A percentile compares a stretch with the other conserved stretches of the same genome.
Evolutionary conservation across 2,329 filamentous ascomycete genomes (phyloP).

Genomic region (Leptographium procerum): DNA sequence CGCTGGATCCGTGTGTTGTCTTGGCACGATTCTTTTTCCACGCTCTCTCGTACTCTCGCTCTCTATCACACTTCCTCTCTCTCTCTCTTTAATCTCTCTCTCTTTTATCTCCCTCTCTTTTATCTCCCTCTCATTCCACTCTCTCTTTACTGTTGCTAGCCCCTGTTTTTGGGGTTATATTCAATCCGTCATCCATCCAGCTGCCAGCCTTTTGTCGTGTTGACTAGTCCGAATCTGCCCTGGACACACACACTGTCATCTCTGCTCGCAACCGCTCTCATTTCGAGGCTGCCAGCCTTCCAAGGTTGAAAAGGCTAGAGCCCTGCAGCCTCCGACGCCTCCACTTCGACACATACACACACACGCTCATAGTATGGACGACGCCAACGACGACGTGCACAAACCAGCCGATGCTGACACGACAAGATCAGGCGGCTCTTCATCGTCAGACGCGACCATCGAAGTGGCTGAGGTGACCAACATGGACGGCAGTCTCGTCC

Average conservation of each 20-base stretch:
- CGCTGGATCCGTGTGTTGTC: too few species aligned
- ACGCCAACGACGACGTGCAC: not conserved
- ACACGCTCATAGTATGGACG: not conserved
- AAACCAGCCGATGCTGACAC: not conserved
- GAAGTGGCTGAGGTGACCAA: not conserved
- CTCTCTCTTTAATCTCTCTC: not conserved
- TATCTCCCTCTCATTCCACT: not conserved
- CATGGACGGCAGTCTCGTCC: conserved; percentile 17
- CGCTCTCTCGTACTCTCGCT: not conserved
- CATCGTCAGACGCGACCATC: conserved; percentile 9
- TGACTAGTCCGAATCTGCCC: too few species aligned
- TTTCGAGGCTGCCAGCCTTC: not conserved
- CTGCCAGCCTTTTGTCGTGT: too few species aligned
- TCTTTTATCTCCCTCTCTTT: not conserved
- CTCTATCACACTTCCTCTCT: conserved; percentile 1
- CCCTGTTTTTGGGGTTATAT: too few species aligned
- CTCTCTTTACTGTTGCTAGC: not conserved
- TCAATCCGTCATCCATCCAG: too few species aligned
- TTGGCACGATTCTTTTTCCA: not conserved
- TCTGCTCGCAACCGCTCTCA: too few species aligned
- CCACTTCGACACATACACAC: too few species aligned
- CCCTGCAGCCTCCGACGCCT: too few species aligned
- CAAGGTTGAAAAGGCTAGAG: too few species aligned
- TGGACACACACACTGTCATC: too few species aligned
- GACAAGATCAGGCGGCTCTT: conserved; percentile 6